These are phyloP conservation scores for Calonectria hongkongensis DNA, from an alignment of 2,329 filamentous ascomycete genomes.

Conservation along the genomic window DNA sequence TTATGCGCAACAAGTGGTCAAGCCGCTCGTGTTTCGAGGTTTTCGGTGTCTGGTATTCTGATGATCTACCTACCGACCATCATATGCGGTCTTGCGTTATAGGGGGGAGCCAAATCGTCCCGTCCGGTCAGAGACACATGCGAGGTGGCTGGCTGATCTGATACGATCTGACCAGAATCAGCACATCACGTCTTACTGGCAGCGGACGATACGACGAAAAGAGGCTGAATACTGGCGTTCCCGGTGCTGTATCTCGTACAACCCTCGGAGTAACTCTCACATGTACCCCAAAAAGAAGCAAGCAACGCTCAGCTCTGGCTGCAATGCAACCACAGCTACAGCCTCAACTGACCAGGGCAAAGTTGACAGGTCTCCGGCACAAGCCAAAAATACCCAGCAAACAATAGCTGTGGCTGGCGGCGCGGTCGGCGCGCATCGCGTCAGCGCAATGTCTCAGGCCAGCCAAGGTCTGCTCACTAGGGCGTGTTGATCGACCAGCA, in stretches of 20 bases:
- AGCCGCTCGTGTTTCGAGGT: conserved; percentile 21
- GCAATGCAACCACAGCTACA: conserved; percentile 24
- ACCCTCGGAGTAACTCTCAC: conserved; percentile 11
- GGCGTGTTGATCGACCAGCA: conserved; percentile 20
- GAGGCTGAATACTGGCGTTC: not conserved
- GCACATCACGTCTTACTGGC: not conserved
- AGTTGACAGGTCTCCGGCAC: conserved; percentile 19
- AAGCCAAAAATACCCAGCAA: conserved; percentile 25
- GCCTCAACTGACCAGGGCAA: conserved; percentile 26
- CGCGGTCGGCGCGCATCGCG: conserved; percentile 19
- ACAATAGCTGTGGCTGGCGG: conserved; percentile 21
- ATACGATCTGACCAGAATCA: not conserved
- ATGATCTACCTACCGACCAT: not conserved
- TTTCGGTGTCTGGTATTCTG: not conserved
- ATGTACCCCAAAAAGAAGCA: not conserved
- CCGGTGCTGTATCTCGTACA: conserved; percentile 13
- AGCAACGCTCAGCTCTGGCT: conserved; percentile 13
- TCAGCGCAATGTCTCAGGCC: conserved; percentile 37
- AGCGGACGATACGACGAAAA: not conserved
- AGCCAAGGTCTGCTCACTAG: conserved; percentile 21
- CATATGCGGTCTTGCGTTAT: not conserved
- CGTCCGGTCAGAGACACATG: not conserved
- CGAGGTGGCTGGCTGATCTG: conserved; percentile 9
- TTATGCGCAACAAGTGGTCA: conserved; percentile 24
- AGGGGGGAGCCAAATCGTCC: not conserved